Evolutionary conservation across 768 basidiomycete species (phyloP), one percentile per base, ranked within the genome.

Genomic region (Kwoniella dejecticola): DNA sequence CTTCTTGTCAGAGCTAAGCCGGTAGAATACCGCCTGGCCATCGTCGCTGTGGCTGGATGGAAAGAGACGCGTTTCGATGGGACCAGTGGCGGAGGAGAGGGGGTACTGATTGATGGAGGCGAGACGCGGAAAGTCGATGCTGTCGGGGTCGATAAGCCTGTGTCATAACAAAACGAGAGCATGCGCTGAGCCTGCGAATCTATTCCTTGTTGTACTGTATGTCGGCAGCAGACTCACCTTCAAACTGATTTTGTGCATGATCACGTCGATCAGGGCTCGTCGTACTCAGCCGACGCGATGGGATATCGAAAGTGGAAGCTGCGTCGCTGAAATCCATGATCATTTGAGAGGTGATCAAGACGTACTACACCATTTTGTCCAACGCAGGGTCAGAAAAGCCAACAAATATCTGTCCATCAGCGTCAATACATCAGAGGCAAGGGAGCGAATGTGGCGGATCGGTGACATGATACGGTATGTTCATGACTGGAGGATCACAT

Each of bases 71-170:
- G 19, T 24, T 47, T 47, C 23, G 23, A 15, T 21, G 41, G 41
- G 19, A n/a, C 23, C 4, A 47, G 6, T 26, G 46, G 46, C 13
- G 19, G 46, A 2, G 24, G 46, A 24, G 46, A 47, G 24, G 46
- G 46, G 21, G 46, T 47, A 26, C 46, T 47, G 46, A 47, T 47
- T 12, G 23, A 26, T 47, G 46, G 46, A 11, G 46, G 46, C 3
- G 46, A 29, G 21, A 29, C 21, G 15, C 46, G 46, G 46, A 47
- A 47, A 5, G 24, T 47, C 10, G 46, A 47, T 29, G 46, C 46
- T 12, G 19, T 24, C 13, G 46, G 46, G 19, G 24, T 47, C 12
- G 46, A 47, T 17, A 45, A 45, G 11, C 3, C 44, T 45, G 23
- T 3, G n/a, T n/a, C n/a, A n/a, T n/a, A n/a, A n/a, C n/a, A n/a